Percentiles rank a stretch among this genome's conserved stretches.
Evolutionary conservation across 139 green algal species (phyloP).

Genomic region (Ulvella scutata): DNA sequence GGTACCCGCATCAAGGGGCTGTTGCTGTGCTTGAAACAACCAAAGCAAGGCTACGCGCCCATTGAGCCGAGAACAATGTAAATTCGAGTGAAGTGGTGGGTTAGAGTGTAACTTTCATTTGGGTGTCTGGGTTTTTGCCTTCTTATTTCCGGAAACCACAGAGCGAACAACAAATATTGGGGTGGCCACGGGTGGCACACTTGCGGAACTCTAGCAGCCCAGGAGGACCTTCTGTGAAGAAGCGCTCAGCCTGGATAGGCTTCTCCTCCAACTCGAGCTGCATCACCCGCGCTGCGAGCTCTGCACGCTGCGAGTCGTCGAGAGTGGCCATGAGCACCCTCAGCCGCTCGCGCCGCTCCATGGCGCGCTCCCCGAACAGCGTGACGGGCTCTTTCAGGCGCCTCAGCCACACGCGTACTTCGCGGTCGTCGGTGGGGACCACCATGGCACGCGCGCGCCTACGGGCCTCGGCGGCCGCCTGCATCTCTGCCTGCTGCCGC

Average conservation of each 20-base stretch:
- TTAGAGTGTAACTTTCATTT: no score
- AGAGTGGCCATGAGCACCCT: constrained; percentile 47
- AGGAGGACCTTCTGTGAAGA: constrained; percentile 80
- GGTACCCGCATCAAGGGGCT: no score
- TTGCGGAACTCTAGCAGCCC: constrained; percentile 25
- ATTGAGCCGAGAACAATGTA: no score
- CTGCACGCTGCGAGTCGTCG: constrained; percentile 2
- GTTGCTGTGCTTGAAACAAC: no score
- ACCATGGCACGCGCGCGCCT: constrained; percentile 20
- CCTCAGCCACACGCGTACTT: constrained; percentile 60
- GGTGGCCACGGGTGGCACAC: no score
- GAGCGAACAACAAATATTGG: no score
- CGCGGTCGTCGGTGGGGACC: constrained; percentile 55
- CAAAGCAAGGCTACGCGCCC: no score
- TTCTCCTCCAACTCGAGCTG: constrained; percentile 33
- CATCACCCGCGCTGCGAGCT: constrained; percentile 5
- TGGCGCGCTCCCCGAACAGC: constrained; percentile 85
- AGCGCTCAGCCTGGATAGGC: constrained; percentile 52
- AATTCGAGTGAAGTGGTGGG: no score
- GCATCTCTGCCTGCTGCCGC: background rate
- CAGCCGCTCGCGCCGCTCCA: constrained; percentile 81
- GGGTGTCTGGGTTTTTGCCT: no score
- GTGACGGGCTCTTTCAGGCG: constrained; percentile 77
- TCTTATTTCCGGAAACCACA: no score
- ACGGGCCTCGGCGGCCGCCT: background rate